Conservation (phyloP, 164 flowering plant species). For the Sextonia rubra region DNA sequence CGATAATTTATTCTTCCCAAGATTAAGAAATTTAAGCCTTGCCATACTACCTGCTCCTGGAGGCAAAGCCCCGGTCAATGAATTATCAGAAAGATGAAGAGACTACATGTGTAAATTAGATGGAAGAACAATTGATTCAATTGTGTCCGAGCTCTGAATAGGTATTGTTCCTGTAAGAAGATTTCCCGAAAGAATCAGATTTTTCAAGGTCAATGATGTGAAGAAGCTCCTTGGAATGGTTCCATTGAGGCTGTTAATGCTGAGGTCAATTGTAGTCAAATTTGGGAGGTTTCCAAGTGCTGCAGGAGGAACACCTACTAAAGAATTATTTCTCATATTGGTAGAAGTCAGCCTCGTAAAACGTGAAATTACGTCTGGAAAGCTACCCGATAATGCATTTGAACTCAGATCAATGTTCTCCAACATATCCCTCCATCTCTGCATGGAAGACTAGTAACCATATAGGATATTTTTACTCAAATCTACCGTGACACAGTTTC, state of each 20-base stretch:
- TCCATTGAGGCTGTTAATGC: conserved; percentile 61
- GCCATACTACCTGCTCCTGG: conserved; percentile 56
- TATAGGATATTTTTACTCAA: conserved; percentile 65
- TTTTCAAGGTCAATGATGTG: conserved; percentile 42
- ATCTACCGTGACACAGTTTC: conserved; percentile 51
- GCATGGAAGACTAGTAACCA: conserved; percentile 55
- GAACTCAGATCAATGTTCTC: conserved; percentile 84
- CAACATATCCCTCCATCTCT: conserved; percentile 52
- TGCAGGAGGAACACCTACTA: conserved; percentile 42
- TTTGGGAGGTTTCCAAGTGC: conserved; percentile 34
- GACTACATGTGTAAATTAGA: conserved; percentile 52
- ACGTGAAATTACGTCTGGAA: conserved; percentile 41
- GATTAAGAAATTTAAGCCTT: conserved; percentile 55
- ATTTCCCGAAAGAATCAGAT: conserved; percentile 75
- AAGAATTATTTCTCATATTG: conserved; percentile 57
- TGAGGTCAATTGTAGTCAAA: conserved; percentile 59
- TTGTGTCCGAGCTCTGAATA: conserved; percentile 47
- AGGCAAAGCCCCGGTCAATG: conserved; percentile 53
- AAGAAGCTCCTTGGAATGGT: conserved; percentile 64
- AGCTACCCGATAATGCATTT: conserved; percentile 67
- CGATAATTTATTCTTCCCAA: conserved; percentile 60
- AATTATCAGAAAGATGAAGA: conserved; percentile 77
- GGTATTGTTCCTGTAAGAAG: conserved; percentile 74
- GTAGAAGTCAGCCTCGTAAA: conserved; percentile 45
- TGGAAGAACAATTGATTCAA: conserved; percentile 45